Conservation (phyloP, 495 filamentous ascomycete species). For the Daldinia decipiens region DNA sequence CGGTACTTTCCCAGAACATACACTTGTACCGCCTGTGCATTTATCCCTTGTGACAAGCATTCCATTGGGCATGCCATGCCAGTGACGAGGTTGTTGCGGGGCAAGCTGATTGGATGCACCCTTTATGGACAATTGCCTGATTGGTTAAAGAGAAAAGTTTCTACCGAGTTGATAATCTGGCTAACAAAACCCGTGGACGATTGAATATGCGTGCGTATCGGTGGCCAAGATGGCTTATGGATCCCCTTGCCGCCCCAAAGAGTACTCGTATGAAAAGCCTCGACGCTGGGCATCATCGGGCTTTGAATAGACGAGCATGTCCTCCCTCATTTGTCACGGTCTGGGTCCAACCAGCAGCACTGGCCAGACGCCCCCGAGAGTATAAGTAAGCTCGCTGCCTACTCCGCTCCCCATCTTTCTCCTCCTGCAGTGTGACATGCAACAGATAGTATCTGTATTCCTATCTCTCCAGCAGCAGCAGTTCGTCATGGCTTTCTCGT, state of each 20-base stretch:
- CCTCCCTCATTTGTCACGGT: slow-evolving; percentile 40
- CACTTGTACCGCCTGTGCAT: slow-evolving; percentile 40
- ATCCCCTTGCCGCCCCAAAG: slow-evolving; percentile 39
- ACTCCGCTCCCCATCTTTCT: slow-evolving; percentile 40
- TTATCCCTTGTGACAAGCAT: slow-evolving; percentile 46
- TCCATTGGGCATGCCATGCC: slow-evolving; percentile 40
- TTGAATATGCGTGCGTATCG: slow-evolving; percentile 42
- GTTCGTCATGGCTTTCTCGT: slow-evolving; percentile 38
- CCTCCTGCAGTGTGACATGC: slow-evolving; percentile 33
- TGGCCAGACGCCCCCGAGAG: slow-evolving; percentile 34
- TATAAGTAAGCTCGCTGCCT: slow-evolving; percentile 43
- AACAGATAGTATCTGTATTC: slow-evolving; percentile 24
- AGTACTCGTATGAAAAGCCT: slow-evolving; percentile 31
- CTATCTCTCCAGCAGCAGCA: not conserved
- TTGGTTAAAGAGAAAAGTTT: slow-evolving; percentile 45
- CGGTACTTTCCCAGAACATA: slow-evolving; percentile 29
- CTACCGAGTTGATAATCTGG: slow-evolving; percentile 44
- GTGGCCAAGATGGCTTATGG: slow-evolving; percentile 41
- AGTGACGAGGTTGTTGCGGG: slow-evolving; percentile 45
- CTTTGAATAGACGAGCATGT: slow-evolving; percentile 30
- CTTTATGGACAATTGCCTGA: slow-evolving; percentile 42
- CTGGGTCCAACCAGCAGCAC: slow-evolving; percentile 38
- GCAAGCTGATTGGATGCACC: slow-evolving; percentile 37
- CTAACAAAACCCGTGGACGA: slow-evolving; percentile 43
- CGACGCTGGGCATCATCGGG: slow-evolving; percentile 45